Evolutionary conservation across 495 filamentous ascomycete genomes (phyloP), one percentile per base, ranked within the genome.

Genomic region (Cercophora scortea): DNA sequence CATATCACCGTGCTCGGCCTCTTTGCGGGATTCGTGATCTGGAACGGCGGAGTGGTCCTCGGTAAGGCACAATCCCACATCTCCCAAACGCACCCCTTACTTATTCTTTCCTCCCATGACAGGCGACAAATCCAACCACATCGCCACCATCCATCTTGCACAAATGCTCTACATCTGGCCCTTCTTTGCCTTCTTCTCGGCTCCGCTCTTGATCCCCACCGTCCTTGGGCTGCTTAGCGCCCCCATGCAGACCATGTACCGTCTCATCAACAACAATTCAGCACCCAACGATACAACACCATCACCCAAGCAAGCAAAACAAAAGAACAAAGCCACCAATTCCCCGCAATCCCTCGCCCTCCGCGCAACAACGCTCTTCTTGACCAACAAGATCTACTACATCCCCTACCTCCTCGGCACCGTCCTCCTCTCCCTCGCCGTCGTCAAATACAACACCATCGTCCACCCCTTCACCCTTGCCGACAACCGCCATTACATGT

Each of bases 141-240:
- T 90, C 51, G 88, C 90, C 4, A 89, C 89, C 7, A 65, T 97
- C 16, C 94, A 98, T 61, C 65, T 95, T 42, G 77, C 93, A 2
- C 93, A 98, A 66, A 86, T 97, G 81, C 84, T 96, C 35, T 98
- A 98, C 65, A 82, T 97, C 60, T 92, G 89, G 84, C 85, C 90
- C 1, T 89, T 93, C 63, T 80, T 93, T 34, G 63, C 76, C 35
- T 95, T 96, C 74, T 96, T 95, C 74, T 96, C 92, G 1, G 81
- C 80, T 49, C 92, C 93, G 1, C 71, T 96, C 11, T 61, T 92
- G 8, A 52, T 84, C 15, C 75, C 80, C 1, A 79, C 78, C 6
- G 3, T 70, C 9, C 3, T 63, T 4, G 33, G 43, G 3, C 16
- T 66, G 2, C 11, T 70, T 47, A 19, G 19, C 3, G 9, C 19